These are phyloP conservation scores for Cyberlindnera maclurae DNA, from an alignment of 805 yeast species.

Conservation along the genomic window DNA sequence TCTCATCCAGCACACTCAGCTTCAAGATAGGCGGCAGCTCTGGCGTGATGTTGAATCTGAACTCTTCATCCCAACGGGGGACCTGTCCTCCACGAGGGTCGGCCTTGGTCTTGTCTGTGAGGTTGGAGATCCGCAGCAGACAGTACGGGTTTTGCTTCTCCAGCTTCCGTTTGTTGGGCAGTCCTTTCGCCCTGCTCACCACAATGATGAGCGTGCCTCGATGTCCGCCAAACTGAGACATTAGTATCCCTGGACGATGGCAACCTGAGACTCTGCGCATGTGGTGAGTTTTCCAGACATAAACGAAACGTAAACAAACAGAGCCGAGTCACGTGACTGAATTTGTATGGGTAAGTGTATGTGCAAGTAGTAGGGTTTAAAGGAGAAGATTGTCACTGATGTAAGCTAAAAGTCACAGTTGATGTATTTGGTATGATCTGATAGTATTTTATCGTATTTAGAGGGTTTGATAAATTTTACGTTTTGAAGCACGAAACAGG, in stretches of 20 bases:
- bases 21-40: conserved; percentile 58
- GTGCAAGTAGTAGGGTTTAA: no score
- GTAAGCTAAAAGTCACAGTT: no score
- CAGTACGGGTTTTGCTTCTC: conserved; percentile 95
- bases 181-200: conserved; percentile 73
- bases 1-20: conserved; percentile 76
- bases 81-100: conserved; percentile 89
- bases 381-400: no score
- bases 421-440: no score
- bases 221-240: conserved; percentile 26
- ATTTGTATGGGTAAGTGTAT: no score
- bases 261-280: no score
- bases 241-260: conserved; percentile 1
- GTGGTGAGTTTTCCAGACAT: no score
- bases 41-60: conserved; percentile 58
- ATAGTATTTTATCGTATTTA: no score
- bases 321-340: no score
- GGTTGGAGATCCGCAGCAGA: conserved; percentile 71
- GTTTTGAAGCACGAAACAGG: no score
- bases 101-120: conserved; percentile 71
- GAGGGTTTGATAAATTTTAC: no score
- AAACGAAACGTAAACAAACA: no score
- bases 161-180: conserved; percentile 77
- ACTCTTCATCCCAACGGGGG: conserved; percentile 80
- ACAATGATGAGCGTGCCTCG: conserved; percentile 61